A percentile compares a stretch with the other conserved stretches of the same genome.
phyloP scores from a whole-genome alignment of 2,329 filamentous ascomycete genomes.

The Pseudopithomyces chartarum region DNA sequence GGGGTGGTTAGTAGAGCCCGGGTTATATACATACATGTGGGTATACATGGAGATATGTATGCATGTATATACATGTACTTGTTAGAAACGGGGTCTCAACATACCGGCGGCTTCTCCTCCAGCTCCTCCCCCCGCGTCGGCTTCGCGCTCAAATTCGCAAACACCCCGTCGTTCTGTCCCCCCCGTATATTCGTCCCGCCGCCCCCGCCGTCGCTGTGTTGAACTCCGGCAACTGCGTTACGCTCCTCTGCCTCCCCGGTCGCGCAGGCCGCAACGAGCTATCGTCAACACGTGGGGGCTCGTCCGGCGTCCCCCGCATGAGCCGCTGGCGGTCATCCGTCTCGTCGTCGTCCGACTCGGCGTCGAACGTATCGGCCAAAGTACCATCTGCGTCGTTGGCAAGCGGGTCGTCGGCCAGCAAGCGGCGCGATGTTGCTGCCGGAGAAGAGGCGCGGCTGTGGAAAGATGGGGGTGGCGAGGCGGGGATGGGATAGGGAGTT shows the following conservation, averaged over 20 bases:
- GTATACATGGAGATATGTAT: not conserved
- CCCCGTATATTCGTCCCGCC: slow-evolving; percentile 66
- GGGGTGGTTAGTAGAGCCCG: too few relatives aligned
- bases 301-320: slow-evolving; percentile 67
- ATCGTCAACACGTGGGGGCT: slow-evolving; percentile 13
- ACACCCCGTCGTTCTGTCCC: slow-evolving; percentile 88
- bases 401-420: slow-evolving; percentile 59
- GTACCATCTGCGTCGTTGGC: slow-evolving; percentile 70
- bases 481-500: slow-evolving; percentile 47
- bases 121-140: slow-evolving; percentile 80
- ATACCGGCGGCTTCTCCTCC: slow-evolving; percentile 91
- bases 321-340: slow-evolving; percentile 84
- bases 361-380: slow-evolving; percentile 90
- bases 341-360: slow-evolving; percentile 71
- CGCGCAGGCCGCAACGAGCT: slow-evolving; percentile 27
- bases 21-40: too few relatives aligned
- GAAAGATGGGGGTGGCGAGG: slow-evolving; percentile 75
- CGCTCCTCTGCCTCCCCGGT: slow-evolving; percentile 51
- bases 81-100: slow-evolving; percentile 53
- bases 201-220: slow-evolving; percentile 43
- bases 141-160: slow-evolving; percentile 91
- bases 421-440: slow-evolving; percentile 54
- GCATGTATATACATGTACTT: too few relatives aligned
- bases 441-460: slow-evolving; percentile 80
- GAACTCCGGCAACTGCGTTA: slow-evolving; percentile 62